Base-by-base conservation (phyloP, 139 green algal genomes). In the Bryopsis sp. region DNA sequence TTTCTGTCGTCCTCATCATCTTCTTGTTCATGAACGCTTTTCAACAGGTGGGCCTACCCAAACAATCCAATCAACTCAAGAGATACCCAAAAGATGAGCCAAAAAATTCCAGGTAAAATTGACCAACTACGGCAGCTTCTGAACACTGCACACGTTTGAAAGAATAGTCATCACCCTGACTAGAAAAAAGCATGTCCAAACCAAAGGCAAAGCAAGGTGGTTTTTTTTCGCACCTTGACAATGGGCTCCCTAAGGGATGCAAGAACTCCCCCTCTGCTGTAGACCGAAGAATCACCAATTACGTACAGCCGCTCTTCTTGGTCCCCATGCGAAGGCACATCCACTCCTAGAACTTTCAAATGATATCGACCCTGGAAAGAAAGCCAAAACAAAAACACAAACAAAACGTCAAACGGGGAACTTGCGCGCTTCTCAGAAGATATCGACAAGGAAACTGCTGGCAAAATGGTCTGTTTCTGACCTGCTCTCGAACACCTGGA, bases 271-370 rank as follows among this genome's bases (percentile, higher is more conserved):
- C 38, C 62, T 69, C 54, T 50, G 62, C 62, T 58, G 39, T 31
- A 69, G 37, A 35, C 39, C 24, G 37, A 33, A 22, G 62, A 50
- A 35, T 69, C 62, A 22, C 62, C 62, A 58, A 24, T 58, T 24
- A 69, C 5, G n/a, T 58, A 69, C 31, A 69, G 11, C 11, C 62
- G 35, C 39, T 69, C 31, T 36, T 69, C 62, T 35, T 69, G 34
- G 24, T 50, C 62, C 19, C 32, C 29, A 47, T 35, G 15, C 39
- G 43, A 28, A 69, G 4, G 62, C 19, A 69, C 26, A 57, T 69
- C 62, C 19, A 69, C 62, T 57, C 62, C 62, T 28, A 69, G 26
- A 35, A 69, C 62, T 36, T 69, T 69, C 62, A 57, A 57, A 5
- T 48, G 8, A 36, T 69, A 57, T 24, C 11, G 35, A 15, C 62